Percentiles rank a stretch among this genome's conserved stretches.
Evolutionary conservation across 2,329 filamentous ascomycete genomes (phyloP).

Genomic region (Talaromyces pinophilus): DNA sequence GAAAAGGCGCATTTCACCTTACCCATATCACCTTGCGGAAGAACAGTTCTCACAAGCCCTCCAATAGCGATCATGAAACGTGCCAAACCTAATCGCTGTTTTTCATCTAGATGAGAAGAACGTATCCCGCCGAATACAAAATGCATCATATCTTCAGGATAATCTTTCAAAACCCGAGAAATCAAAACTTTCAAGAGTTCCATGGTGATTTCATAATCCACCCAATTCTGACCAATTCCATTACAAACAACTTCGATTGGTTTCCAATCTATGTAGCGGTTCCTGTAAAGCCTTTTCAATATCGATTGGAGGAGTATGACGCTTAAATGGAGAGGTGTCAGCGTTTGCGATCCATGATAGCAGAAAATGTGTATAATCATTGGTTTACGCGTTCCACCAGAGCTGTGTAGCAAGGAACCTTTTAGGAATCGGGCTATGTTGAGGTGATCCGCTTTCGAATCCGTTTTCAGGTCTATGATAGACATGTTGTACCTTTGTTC

Average conservation of each 20-base stretch:
- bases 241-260: not conserved
- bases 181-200: not conserved
- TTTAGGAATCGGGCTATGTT: not conserved
- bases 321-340: not conserved
- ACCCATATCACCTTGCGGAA: not conserved
- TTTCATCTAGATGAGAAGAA: not conserved
- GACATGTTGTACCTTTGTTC: not conserved
- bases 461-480: not conserved
- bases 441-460: not conserved
- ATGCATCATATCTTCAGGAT: not conserved
- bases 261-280: not conserved
- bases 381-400: not conserved
- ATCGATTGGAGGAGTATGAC: not conserved
- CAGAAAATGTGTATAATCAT: not conserved
- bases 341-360: not conserved
- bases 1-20: not conserved
- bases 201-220: not conserved
- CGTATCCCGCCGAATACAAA: not conserved
- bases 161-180: not conserved
- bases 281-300: not conserved
- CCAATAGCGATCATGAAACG: not conserved
- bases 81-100: not conserved
- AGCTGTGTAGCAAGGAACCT: not conserved
- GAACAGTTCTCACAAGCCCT: not conserved
- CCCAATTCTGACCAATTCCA: not conserved